These are phyloP conservation scores for Candolleomyces aberdarensis DNA, from an alignment of 768 basidiomycete genomes.

Conservation along the genomic window DNA sequence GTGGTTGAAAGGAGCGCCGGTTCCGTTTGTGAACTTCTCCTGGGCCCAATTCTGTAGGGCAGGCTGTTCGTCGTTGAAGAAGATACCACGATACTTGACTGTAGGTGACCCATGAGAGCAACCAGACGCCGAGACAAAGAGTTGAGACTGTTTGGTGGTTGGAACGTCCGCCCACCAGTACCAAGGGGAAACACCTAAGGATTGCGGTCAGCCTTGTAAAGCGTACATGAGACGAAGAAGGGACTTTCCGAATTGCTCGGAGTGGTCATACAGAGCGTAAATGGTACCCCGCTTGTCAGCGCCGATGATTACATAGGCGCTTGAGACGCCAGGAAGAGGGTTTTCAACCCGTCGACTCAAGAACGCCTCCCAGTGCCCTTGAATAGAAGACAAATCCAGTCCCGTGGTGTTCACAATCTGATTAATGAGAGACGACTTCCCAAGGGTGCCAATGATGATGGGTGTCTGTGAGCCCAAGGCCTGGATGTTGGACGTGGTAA, in stretches of 20 bases:
- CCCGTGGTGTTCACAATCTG: slow-evolving; percentile 49
- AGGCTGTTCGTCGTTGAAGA: slow-evolving; percentile 78
- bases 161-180: slow-evolving; percentile 81
- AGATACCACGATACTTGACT: slow-evolving; percentile 69
- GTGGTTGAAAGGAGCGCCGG: slow-evolving; percentile 61
- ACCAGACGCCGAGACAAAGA: slow-evolving; percentile 45
- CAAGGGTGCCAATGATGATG: slow-evolving; percentile 66
- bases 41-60: slow-evolving; percentile 69
- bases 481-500: slow-evolving; percentile 27
- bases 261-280: slow-evolving; percentile 63
- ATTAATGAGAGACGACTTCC: slow-evolving; percentile 51
- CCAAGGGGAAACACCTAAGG: slow-evolving; percentile 64
- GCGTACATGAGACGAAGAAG: too few relatives aligned
- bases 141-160: slow-evolving; percentile 41
- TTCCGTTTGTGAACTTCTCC: slow-evolving; percentile 65
- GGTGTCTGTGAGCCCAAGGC: slow-evolving; percentile 28
- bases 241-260: slow-evolving; percentile 59
- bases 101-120: slow-evolving; percentile 61
- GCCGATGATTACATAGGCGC: slow-evolving; percentile 67
- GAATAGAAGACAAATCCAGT: slow-evolving; percentile 52
- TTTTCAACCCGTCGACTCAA: slow-evolving; percentile 48
- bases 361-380: slow-evolving; percentile 69
- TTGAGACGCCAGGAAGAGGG: slow-evolving; percentile 53
- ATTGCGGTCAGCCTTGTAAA: neutral
- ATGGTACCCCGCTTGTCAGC: slow-evolving; percentile 69